A percentile compares a stretch with the other conserved stretches of the same genome.
phyloP scores from a whole-genome alignment of 2,329 filamentous ascomycete genomes.

The Venturia asperata region DNA sequence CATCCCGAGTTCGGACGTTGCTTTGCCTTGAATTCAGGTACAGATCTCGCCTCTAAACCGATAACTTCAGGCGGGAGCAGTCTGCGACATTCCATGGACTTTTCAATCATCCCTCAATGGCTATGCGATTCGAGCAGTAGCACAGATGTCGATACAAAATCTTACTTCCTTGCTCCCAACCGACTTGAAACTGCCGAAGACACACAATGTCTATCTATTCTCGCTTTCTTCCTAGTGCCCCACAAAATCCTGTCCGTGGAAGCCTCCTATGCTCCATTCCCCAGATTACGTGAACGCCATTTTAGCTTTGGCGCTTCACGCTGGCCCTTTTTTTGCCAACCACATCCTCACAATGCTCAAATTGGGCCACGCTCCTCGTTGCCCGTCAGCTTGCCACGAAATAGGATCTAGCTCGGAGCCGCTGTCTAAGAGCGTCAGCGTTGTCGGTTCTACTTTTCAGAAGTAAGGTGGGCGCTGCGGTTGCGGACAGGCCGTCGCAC shows the following conservation, averaged over 20 bases:
- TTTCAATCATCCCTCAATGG: background rate
- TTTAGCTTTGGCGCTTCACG: background rate
- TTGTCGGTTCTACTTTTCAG: background rate
- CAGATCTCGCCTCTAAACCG: background rate
- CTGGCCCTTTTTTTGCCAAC: background rate
- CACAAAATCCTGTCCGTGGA: background rate
- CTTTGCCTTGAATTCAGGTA: slow-evolving; percentile 7
- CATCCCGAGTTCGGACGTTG: background rate
- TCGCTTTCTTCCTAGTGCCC: slow-evolving; percentile 4
- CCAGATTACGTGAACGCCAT: background rate
- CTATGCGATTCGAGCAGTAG: no score
- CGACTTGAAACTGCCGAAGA: background rate
- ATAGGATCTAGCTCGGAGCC: background rate
- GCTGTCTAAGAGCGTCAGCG: background rate
- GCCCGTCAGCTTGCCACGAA: slow-evolving; percentile 12
- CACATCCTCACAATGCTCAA: background rate
- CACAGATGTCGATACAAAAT: background rate
- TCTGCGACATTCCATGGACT: background rate
- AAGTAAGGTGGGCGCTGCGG: background rate
- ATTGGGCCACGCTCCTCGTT: background rate
- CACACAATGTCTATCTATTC: background rate
- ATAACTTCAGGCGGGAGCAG: background rate
- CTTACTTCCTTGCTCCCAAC: background rate
- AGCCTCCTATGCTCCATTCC: background rate
- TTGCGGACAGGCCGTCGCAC: background rate